Evolutionary conservation across 2,329 filamentous ascomycete genomes (phyloP).

Genomic region (Colletotrichum godetiae): DNA sequence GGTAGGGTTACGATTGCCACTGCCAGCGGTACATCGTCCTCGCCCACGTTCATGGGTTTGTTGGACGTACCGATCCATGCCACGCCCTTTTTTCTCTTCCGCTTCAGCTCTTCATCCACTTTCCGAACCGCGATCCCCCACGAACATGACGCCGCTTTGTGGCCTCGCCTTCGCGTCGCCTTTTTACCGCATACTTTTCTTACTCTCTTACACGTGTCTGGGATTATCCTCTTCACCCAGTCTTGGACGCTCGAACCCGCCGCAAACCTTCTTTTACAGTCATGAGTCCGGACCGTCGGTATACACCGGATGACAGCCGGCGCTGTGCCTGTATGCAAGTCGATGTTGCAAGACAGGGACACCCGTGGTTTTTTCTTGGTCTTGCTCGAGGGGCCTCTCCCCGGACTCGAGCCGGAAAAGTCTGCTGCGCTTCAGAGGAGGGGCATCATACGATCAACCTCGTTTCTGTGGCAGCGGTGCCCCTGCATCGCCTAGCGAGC

Average conservation of each 20-base stretch:
- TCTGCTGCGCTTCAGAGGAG: conserved; percentile 18
- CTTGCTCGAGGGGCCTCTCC: conserved; percentile 1
- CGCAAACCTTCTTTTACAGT: conserved; percentile 11
- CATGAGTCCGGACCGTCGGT: conserved; percentile 19
- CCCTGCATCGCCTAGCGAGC: neutral
- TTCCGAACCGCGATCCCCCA: neutral
- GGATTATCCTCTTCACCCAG: conserved; percentile 9
- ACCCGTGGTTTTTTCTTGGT: neutral
- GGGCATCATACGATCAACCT: conserved; percentile 19
- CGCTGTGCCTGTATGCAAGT: neutral
- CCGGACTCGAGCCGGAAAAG: conserved; percentile 4
- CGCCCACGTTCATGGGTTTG: neutral
- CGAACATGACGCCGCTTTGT: conserved; percentile 12
- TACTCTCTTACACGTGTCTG: conserved; percentile 1
- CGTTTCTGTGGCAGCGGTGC: neutral
- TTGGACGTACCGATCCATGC: neutral
- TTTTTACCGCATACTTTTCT: conserved; percentile 4
- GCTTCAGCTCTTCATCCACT: conserved; percentile 8
- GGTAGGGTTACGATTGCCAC: neutral
- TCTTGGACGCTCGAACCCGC: conserved; percentile 12
- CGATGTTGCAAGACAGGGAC: neutral
- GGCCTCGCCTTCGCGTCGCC: neutral
- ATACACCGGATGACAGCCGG: conserved; percentile 27
- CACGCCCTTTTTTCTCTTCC: neutral
- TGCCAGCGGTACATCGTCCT: neutral